These are phyloP conservation scores for Leavenworthia alabamica DNA, from an alignment of 345 rosid species.

Conservation along the genomic window DNA sequence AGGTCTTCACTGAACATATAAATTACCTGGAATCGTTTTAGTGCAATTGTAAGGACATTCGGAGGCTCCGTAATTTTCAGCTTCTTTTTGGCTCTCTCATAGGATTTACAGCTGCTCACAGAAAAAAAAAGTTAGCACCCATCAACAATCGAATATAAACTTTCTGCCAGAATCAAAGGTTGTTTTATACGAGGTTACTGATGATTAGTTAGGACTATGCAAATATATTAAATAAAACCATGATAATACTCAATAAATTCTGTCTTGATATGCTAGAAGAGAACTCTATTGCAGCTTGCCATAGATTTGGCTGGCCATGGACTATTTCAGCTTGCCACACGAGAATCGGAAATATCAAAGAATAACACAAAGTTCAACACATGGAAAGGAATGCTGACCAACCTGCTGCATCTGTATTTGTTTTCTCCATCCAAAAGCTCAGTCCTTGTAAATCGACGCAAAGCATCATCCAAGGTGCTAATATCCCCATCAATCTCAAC, in stretches of 20 bases:
- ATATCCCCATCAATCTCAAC: slow-evolving; percentile 93
- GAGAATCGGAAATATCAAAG: neutral
- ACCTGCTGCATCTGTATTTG: slow-evolving; percentile 91
- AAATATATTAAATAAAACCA: slow-evolving; percentile 6
- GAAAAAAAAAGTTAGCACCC: slow-evolving; percentile 9
- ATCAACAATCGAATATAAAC: neutral
- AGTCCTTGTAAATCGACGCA: slow-evolving; percentile 64
- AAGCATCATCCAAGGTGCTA: slow-evolving; percentile 85
- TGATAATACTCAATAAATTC: neutral
- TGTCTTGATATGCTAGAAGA: neutral
- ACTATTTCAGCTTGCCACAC: no score
- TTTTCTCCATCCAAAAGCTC: slow-evolving; percentile 97
- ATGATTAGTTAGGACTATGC: neutral
- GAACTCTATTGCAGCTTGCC: neutral
- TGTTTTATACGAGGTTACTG: neutral
- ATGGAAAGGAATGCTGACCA: slow-evolving; percentile 19
- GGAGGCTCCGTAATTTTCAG: slow-evolving; percentile 81
- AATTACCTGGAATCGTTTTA: slow-evolving; percentile 89
- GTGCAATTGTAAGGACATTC: slow-evolving; percentile 89
- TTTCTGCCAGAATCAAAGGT: neutral
- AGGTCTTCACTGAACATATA: neutral
- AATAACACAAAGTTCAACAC: neutral
- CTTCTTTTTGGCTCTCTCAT: slow-evolving; percentile 87
- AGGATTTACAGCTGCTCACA: slow-evolving; percentile 68
- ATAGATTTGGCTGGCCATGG: neutral